Evolutionary conservation across 345 rosid genomes (phyloP).

Genomic region (Xanthoceras sorbifolium): DNA sequence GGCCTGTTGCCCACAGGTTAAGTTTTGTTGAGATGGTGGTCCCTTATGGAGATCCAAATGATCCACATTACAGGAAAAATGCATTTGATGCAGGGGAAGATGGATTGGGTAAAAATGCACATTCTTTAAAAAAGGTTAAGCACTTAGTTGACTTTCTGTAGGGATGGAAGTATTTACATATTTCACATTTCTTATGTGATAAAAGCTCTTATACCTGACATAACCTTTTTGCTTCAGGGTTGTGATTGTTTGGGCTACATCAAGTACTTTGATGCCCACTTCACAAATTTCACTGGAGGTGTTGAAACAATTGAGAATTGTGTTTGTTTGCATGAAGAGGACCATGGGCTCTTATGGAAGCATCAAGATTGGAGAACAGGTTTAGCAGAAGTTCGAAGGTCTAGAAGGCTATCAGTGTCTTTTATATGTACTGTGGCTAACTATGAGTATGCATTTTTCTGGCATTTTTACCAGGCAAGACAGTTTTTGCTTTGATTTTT

Average conservation of each 20-base stretch:
- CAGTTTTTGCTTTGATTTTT: background rate
- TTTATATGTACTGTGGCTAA: constrained; percentile 75
- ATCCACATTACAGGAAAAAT: constrained; percentile 76
- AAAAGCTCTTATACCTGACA: background rate
- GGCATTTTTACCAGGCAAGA: constrained; percentile 83
- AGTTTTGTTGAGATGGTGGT: constrained; percentile 89
- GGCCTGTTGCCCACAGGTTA: constrained; percentile 74
- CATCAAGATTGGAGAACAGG: constrained; percentile 92
- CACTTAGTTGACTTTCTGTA: background rate
- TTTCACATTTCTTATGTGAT: background rate
- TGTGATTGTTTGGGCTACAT: constrained; percentile 75
- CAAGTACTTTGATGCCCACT: constrained; percentile 80
- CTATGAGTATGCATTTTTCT: constrained; percentile 72
- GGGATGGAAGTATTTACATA: background rate
- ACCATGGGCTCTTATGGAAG: constrained; percentile 77
- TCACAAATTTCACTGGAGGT: constrained; percentile 73
- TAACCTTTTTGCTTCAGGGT: constrained; percentile 44
- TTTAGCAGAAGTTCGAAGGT: constrained; percentile 75
- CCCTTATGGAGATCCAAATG: constrained; percentile 84
- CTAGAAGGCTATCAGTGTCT: constrained; percentile 65
- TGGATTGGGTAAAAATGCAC: constrained; percentile 82
- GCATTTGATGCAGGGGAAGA: constrained; percentile 89
- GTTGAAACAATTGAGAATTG: constrained; percentile 75
- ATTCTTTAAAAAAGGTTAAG: constrained; percentile 69
- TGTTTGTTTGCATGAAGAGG: constrained; percentile 84